A percentile compares a stretch with the other conserved stretches of the same genome.
Evolutionary conservation across 2,329 filamentous ascomycete genomes (phyloP).

Genomic region (Venturia nashicola): DNA sequence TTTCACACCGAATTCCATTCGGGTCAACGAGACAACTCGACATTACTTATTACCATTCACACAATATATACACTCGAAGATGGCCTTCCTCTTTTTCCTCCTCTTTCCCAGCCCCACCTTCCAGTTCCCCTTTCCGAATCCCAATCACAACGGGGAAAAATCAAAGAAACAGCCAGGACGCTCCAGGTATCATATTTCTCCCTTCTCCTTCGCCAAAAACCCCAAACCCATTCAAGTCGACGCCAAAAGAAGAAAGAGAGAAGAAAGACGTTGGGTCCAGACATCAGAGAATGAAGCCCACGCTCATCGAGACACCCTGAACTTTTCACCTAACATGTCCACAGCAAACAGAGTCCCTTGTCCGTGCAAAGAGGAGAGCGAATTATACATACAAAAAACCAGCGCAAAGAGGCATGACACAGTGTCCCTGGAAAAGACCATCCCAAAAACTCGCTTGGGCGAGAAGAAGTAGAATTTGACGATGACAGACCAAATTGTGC

Average conservation of each 20-base stretch:
- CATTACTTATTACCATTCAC: background rate
- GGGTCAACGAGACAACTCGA: background rate
- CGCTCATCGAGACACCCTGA: background rate
- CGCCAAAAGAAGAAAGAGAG: background rate
- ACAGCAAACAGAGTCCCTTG: background rate
- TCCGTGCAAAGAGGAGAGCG: background rate
- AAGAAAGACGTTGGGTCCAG: background rate
- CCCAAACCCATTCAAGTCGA: background rate
- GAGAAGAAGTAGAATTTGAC: background rate
- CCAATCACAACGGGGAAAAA: background rate
- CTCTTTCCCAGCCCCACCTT: background rate
- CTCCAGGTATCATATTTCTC: background rate
- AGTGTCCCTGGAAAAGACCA: background rate
- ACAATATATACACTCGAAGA: background rate
- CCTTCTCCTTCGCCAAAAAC: background rate
- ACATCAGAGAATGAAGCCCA: background rate
- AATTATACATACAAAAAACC: background rate
- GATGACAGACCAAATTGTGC: background rate
- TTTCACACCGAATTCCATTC: no score
- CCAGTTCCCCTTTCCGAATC: background rate
- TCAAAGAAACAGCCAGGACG: background rate
- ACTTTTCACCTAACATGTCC: background rate
- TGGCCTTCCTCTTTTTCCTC: background rate
- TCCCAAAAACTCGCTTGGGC: background rate
- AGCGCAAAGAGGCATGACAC: background rate